Evolutionary conservation across 1,139 yeast species (phyloP).

Genomic region (Casaregolazyma suthepensis): DNA sequence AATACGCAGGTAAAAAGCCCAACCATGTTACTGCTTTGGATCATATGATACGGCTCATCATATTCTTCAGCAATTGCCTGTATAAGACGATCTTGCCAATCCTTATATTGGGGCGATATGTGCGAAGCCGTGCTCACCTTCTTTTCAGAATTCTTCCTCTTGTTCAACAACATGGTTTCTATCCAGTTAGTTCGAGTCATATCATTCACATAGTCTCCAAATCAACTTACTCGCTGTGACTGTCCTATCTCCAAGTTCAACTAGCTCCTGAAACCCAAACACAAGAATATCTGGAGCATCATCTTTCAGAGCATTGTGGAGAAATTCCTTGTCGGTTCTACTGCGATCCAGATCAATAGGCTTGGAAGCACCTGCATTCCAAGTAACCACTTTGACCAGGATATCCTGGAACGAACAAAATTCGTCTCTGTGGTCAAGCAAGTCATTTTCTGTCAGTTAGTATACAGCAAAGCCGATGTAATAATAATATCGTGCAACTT

Average conservation of each 20-base stretch:
- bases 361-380: slow-evolving; percentile 41
- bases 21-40: slow-evolving; percentile 84
- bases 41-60: slow-evolving; percentile 49
- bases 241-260: slow-evolving; percentile 85
- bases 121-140: slow-evolving; percentile 28
- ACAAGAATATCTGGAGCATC: slow-evolving; percentile 63
- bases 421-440: slow-evolving; percentile 27
- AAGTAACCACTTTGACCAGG: slow-evolving; percentile 33
- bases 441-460: slow-evolving; percentile 22
- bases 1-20: slow-evolving; percentile 70
- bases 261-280: slow-evolving; percentile 87
- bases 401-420: slow-evolving; percentile 28
- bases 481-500: slow-evolving; percentile 9
- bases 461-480: background rate
- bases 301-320: slow-evolving; percentile 16
- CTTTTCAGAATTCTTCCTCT: slow-evolving; percentile 24
- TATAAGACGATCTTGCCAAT: slow-evolving; percentile 35
- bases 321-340: slow-evolving; percentile 18
- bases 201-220: slow-evolving; percentile 41
- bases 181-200: slow-evolving; percentile 25
- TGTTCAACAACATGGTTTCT: slow-evolving; percentile 45
- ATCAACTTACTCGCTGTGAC: slow-evolving; percentile 44
- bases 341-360: slow-evolving; percentile 31
- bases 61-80: slow-evolving; percentile 18
- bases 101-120: slow-evolving; percentile 35